Evolutionary conservation across 2,329 filamentous ascomycete genomes (phyloP), one percentile per base, ranked within the genome.

Genomic region (Colletotrichum viniferum): DNA sequence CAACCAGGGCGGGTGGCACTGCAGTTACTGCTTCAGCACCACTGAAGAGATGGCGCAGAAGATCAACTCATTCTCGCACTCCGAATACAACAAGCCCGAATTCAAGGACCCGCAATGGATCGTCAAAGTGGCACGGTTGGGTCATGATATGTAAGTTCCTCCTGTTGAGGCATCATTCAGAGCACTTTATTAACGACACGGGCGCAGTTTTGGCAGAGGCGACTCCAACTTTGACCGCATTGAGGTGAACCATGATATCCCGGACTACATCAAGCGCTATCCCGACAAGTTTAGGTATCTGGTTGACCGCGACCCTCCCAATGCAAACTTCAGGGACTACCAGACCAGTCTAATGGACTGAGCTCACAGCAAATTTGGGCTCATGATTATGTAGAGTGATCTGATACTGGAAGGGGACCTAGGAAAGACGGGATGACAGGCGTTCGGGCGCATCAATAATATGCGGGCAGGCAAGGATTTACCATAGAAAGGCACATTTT

Each of bases 1-100:
- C 2, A 76, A 85, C 2, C 83, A 90, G 78, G 88, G 90, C 1
- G 88, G 84, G 0, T 93, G 91, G 91, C 91, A 93, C 81, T 93
- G 91, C 84, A 91, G 89, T 66, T 89, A 86, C 71, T 93, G 91
- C 83, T 92, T 92, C 80, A 83, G 85, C 21, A 92, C 89, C 1
- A 82, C 93, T 18, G 85, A 84, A 5, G 88, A 91, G 80, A 84
- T 92, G 78, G 82, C 89, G 61, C 87, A 86, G 77, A 92, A 92
- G 81, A 87, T 92, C 81, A 78, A 79, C 21, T 82, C 82, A 64
- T 88, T 88, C 77, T 86, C 84, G 21, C 86, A 88, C 73, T 24
- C 80, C 77, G 26, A 81, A 55, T 78, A 82, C 69, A 85, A 89
- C 69, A 82, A 81, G 26, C 81, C 83, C 36, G 79, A 84, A 68